Conservation (phyloP, 176 grass and related monocot genomes). For the Chrysopogon serrulatus region DNA sequence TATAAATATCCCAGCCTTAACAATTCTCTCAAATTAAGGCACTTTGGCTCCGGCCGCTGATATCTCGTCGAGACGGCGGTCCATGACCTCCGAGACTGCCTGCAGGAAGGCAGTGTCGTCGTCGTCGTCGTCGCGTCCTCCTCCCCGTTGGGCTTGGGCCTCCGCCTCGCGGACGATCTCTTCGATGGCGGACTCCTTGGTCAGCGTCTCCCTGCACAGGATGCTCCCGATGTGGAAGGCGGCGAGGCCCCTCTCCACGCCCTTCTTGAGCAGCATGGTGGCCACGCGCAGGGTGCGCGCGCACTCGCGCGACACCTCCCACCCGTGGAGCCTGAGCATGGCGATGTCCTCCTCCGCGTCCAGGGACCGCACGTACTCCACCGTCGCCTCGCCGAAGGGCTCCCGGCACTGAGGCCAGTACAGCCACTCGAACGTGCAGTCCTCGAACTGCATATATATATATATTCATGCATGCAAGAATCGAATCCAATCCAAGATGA, state of each 20-base stretch:
- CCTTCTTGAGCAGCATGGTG: constrained; percentile 79
- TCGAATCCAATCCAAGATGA: neutral
- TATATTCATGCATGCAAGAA: neutral
- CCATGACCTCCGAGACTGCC: constrained; percentile 40
- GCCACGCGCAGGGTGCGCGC: constrained; percentile 45
- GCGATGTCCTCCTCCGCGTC: constrained; percentile 63
- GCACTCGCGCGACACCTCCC: constrained; percentile 50
- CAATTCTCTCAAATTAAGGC: neutral
- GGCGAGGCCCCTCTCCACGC: constrained; percentile 41
- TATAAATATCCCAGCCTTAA: neutral
- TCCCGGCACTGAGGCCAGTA: constrained; percentile 60
- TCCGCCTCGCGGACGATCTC: constrained; percentile 44
- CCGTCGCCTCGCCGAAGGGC: constrained; percentile 39
- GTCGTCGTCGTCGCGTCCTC: neutral
- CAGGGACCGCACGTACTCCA: constrained; percentile 45
- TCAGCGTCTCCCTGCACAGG: constrained; percentile 60
- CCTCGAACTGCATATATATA: constrained; percentile 56
- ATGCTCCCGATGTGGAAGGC: constrained; percentile 61
- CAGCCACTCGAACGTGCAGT: constrained; percentile 84
- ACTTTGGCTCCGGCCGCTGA: neutral
- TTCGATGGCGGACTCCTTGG: constrained; percentile 53
- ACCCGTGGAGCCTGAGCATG: constrained; percentile 52
- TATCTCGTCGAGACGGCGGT: constrained; percentile 42
- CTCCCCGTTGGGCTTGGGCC: neutral
- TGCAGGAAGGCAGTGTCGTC: constrained; percentile 41